Percentiles rank a stretch among this genome's conserved stretches.
Evolutionary conservation across 495 filamentous ascomycete genomes (phyloP).

Genomic region (Lepidopterella palustris): DNA sequence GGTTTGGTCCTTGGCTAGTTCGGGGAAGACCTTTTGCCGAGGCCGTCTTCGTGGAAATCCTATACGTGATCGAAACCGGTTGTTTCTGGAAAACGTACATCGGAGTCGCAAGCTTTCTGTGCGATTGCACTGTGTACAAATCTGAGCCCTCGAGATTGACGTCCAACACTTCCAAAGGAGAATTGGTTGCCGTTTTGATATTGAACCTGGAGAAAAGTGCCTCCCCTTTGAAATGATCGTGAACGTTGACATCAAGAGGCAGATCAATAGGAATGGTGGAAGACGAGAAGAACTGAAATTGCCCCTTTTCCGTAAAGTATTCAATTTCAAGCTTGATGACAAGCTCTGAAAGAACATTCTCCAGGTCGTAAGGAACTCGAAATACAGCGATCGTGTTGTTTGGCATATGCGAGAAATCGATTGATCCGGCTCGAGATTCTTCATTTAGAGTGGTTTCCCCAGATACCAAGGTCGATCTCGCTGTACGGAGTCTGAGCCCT

Average conservation of each 20-base stretch:
- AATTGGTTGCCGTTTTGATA: constrained; percentile 65
- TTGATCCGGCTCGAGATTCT: constrained; percentile 57
- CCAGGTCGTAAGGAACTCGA: constrained; percentile 76
- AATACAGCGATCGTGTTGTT: constrained; percentile 48
- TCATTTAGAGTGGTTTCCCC: constrained; percentile 48
- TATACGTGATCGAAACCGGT: constrained; percentile 76
- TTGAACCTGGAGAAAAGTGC: constrained; percentile 84
- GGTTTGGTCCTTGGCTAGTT: constrained; percentile 8
- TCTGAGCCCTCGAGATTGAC: constrained; percentile 65
- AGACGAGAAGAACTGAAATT: constrained; percentile 62
- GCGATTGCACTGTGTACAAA: constrained; percentile 59
- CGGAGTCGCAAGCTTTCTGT: constrained; percentile 42
- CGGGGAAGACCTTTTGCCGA: neutral
- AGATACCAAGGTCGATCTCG: constrained; percentile 53
- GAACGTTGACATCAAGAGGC: constrained; percentile 89
- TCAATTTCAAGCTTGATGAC: constrained; percentile 67
- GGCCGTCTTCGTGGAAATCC: constrained; percentile 46
- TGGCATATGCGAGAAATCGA: constrained; percentile 55
- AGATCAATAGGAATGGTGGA: constrained; percentile 61
- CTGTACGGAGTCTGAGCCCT: constrained; percentile 74
- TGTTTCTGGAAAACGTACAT: constrained; percentile 71
- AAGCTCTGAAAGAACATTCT: constrained; percentile 66
- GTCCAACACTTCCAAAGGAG: constrained; percentile 66
- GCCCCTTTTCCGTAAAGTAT: constrained; percentile 68
- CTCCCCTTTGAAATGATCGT: constrained; percentile 85